These are phyloP conservation scores for Pisolithus thermaeus DNA, from an alignment of 1,284 basidiomycete species.

Conservation along the genomic window DNA sequence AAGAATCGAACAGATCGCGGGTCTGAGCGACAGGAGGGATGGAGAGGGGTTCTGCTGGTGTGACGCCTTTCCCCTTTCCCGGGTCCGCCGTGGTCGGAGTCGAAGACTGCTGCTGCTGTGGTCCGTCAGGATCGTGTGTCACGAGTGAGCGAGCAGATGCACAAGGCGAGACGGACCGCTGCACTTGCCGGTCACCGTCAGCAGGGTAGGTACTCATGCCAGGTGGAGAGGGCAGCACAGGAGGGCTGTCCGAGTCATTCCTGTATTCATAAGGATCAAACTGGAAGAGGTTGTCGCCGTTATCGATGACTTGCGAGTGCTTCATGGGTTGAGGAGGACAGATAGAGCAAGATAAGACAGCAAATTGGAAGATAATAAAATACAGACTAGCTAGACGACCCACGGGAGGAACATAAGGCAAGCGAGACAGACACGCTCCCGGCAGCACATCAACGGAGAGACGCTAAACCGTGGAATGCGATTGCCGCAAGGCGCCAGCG, in stretches of 20 bases:
- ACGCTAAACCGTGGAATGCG: background rate
- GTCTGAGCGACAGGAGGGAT: conserved; percentile 31
- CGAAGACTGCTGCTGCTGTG: background rate
- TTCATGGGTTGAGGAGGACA: conserved; percentile 33
- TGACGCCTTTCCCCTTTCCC: conserved; percentile 42
- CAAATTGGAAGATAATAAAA: conserved; percentile 2
- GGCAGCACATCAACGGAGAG: no score
- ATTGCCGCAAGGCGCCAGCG: no score
- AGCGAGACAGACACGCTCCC: no score
- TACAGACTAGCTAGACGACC: background rate
- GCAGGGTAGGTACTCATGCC: background rate
- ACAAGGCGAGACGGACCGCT: conserved; percentile 9
- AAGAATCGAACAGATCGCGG: conserved; percentile 28
- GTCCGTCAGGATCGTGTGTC: conserved; percentile 8
- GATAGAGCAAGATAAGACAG: conserved; percentile 8
- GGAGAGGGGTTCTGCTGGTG: conserved; percentile 40
- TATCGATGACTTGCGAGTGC: conserved; percentile 46
- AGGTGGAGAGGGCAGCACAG: background rate
- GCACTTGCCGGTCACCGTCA: background rate
- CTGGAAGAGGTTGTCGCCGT: conserved; percentile 46
- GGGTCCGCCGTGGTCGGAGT: conserved; percentile 6
- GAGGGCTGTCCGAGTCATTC: conserved; percentile 6
- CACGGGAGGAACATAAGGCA: background rate
- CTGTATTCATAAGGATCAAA: conserved; percentile 43
- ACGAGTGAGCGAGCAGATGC: conserved; percentile 3